phyloP scores from a whole-genome alignment of 495 filamentous ascomycete genomes.

The Glarea lozoyensis region DNA sequence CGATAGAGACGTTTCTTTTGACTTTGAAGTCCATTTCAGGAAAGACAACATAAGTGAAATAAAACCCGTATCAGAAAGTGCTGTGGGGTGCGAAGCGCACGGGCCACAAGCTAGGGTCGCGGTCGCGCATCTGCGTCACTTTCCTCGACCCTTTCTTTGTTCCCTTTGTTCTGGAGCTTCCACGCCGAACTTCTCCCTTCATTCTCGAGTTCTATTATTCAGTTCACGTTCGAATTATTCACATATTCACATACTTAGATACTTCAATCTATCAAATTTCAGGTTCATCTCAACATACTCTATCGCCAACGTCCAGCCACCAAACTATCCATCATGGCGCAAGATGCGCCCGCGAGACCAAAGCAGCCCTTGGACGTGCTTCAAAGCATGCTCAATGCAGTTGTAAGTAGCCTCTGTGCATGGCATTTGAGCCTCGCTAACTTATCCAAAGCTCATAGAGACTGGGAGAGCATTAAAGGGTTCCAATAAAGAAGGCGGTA shows the following conservation, averaged over 20 bases:
- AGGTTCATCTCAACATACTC: not conserved
- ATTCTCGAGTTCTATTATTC: not conserved
- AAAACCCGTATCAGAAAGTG: too few species aligned
- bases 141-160: too few species aligned
- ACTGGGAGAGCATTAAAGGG: conserved; percentile 38
- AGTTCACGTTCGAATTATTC: too few species aligned
- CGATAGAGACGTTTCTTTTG: too few species aligned
- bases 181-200: too few species aligned
- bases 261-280: not conserved
- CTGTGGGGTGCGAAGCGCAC: too few species aligned
- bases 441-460: conserved; percentile 36
- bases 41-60: too few species aligned
- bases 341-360: conserved; percentile 13
- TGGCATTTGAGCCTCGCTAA: conserved; percentile 2
- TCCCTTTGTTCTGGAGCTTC: too few species aligned
- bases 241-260: not conserved
- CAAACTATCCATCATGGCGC: too few species aligned
- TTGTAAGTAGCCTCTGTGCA: conserved; percentile 26
- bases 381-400: conserved; percentile 35
- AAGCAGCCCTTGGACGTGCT: conserved; percentile 30
- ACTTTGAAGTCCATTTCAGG: too few species aligned
- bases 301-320: not conserved
- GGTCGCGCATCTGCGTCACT: too few species aligned
- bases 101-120: too few species aligned
- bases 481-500: conserved; percentile 30